A percentile compares a stretch with the other conserved stretches of the same genome.
Conservation (phyloP, 164 flowering plant genomes). For the Buxus sempervirens region DNA sequence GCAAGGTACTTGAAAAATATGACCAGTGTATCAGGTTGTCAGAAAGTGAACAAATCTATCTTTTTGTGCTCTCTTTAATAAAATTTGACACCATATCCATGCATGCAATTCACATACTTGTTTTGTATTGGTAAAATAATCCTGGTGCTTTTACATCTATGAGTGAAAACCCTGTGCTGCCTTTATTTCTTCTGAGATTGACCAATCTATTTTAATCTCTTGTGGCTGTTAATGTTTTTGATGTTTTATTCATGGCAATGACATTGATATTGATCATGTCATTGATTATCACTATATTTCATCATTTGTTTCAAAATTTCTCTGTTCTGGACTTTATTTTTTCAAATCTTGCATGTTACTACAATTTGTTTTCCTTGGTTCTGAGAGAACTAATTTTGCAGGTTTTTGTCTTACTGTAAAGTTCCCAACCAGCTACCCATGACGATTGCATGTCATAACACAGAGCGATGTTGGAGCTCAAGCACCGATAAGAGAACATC, state of each 20-base stretch:
- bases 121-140: neutral
- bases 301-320: neutral
- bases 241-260: no score
- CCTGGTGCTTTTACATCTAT: neutral
- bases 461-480: slow-evolving; percentile 81
- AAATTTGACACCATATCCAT: neutral
- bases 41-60: neutral
- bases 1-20: no score
- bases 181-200: neutral
- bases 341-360: neutral
- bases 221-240: no score
- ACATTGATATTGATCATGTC: no score
- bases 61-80: neutral
- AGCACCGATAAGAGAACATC: slow-evolving; percentile 53
- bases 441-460: slow-evolving; percentile 77
- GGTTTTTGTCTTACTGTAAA: slow-evolving; percentile 74
- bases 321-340: neutral
- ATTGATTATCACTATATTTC: neutral
- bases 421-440: slow-evolving; percentile 72
- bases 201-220: neutral
- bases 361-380: neutral
- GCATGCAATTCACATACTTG: neutral
- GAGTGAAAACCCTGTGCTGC: neutral
- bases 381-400: slow-evolving; percentile 18
- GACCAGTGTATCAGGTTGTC: neutral